Percentiles rank a stretch among this genome's conserved stretches.
phyloP scores from a whole-genome alignment of 2,329 filamentous ascomycete genomes.

The Coniochaeta sp. region DNA sequence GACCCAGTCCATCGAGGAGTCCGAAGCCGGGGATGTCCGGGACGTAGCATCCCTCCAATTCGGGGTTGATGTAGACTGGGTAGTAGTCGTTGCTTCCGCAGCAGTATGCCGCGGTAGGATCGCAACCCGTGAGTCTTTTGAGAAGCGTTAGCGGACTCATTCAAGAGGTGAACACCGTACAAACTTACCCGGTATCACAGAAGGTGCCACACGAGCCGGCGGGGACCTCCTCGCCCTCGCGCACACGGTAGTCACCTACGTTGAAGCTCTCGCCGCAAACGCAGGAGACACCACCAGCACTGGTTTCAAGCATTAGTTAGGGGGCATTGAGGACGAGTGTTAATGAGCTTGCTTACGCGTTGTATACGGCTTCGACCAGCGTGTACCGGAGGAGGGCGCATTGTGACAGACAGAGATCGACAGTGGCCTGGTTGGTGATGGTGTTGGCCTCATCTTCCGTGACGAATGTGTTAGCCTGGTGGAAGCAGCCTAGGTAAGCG shows the following conservation, averaged over 20 bases:
- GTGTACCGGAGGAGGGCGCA: slow-evolving; percentile 12
- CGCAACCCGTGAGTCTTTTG: slow-evolving; percentile 13
- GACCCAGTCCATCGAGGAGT: neutral
- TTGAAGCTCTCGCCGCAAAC: neutral
- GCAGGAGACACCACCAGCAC: neutral
- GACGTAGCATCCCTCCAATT: slow-evolving; percentile 38
- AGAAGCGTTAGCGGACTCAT: neutral
- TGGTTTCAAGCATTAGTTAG: neutral
- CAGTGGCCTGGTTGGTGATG: neutral
- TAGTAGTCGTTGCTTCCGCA: slow-evolving; percentile 22
- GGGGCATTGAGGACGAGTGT: neutral
- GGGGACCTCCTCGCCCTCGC: neutral
- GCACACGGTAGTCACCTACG: neutral
- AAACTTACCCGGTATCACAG: neutral
- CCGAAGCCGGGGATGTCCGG: slow-evolving; percentile 19
- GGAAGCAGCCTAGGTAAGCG: slow-evolving; percentile 19
- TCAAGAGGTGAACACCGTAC: too few species aligned
- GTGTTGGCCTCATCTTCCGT: slow-evolving; percentile 5
- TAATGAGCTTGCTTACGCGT: neutral
- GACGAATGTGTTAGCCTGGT: slow-evolving; percentile 8
- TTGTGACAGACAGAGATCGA: slow-evolving; percentile 7
- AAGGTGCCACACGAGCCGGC: neutral
- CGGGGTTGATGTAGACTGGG: slow-evolving; percentile 42
- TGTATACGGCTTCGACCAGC: slow-evolving; percentile 1
- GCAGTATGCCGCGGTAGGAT: slow-evolving; percentile 13